Percentiles rank a stretch among this genome's conserved stretches.
phyloP scores from a whole-genome alignment of 148 eudicot genomes.

The Persicaria tinctoria region DNA sequence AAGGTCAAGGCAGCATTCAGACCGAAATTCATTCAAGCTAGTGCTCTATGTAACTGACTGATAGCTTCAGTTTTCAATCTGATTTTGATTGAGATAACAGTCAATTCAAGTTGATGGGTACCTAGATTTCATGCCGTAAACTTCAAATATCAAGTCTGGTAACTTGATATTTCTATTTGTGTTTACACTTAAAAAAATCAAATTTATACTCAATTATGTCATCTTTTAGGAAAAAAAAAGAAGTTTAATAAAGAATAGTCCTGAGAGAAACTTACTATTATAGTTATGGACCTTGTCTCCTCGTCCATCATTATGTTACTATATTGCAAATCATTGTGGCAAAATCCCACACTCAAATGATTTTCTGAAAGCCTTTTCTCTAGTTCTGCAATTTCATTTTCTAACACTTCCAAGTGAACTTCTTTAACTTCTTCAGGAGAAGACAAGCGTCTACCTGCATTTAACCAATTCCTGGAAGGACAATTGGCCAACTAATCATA shows the following conservation, averaged over 20 bases:
- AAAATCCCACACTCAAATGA: constrained; percentile 50
- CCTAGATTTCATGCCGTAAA: neutral
- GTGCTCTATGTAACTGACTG: neutral
- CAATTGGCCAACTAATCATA: neutral
- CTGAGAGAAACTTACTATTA: constrained; percentile 57
- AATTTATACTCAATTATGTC: too few relatives aligned
- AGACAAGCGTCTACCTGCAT: constrained; percentile 43
- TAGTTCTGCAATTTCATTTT: constrained; percentile 52
- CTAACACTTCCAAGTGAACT: constrained; percentile 42
- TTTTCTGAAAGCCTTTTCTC: constrained; percentile 41
- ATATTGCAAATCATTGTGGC: constrained; percentile 97
- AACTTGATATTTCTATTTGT: too few relatives aligned
- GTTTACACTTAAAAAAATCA: too few relatives aligned
- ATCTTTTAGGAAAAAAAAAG: too few relatives aligned
- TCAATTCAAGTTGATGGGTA: neutral
- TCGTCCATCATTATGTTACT: constrained; percentile 95
- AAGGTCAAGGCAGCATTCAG: neutral
- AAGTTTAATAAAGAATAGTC: too few relatives aligned
- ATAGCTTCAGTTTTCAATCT: neutral
- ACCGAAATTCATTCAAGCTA: neutral
- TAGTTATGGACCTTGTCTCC: constrained; percentile 57
- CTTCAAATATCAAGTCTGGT: too few relatives aligned
- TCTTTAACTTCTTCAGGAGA: constrained; percentile 50
- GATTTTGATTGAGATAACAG: neutral
- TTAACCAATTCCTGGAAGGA: constrained; percentile 53